Evolutionary conservation across 73 alveolate genomes (phyloP).

Genomic region (Symbiodinium natans): DNA sequence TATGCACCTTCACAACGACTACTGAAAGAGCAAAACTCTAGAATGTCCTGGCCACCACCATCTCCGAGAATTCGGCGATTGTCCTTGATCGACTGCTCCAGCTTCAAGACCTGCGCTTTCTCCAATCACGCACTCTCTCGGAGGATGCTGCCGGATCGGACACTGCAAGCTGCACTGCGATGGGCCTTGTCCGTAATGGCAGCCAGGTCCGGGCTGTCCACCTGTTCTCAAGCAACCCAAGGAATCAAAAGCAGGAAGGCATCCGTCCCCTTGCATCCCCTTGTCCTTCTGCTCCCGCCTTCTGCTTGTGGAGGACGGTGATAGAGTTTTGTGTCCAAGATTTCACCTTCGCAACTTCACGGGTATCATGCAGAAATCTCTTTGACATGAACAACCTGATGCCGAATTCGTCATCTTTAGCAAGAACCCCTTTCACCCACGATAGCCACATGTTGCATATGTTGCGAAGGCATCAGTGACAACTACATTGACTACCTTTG

Average conservation of each 20-base stretch:
- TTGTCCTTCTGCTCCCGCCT: background rate
- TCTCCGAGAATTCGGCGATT: slow-evolving; percentile 80
- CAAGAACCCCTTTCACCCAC: too few relatives aligned
- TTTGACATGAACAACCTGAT: too few relatives aligned
- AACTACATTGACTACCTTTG: too few relatives aligned
- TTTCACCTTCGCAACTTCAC: slow-evolving; percentile 43
- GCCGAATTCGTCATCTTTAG: too few relatives aligned
- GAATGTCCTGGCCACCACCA: slow-evolving; percentile 48
- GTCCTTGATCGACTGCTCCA: slow-evolving; percentile 77
- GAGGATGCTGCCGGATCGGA: too few relatives aligned
- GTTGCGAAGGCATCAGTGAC: too few relatives aligned
- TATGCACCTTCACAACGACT: background rate
- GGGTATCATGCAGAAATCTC: too few relatives aligned
- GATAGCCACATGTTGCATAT: too few relatives aligned
- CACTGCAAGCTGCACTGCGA: too few relatives aligned
- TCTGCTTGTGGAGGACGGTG: slow-evolving; percentile 49
- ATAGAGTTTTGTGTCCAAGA: slow-evolving; percentile 43
- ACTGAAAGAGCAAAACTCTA: background rate
- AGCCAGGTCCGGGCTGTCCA: slow-evolving; percentile 40
- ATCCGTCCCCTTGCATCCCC: too few relatives aligned
- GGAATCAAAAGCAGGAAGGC: too few relatives aligned
- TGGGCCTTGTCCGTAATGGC: slow-evolving; percentile 68
- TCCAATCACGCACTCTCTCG: too few relatives aligned
- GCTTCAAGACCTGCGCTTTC: slow-evolving; percentile 36
- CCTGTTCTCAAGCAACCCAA: background rate